Evolutionary conservation across 2,329 filamentous ascomycete genomes (phyloP), one percentile per base, ranked within the genome.

Genomic region (Ophiostoma piceae): DNA sequence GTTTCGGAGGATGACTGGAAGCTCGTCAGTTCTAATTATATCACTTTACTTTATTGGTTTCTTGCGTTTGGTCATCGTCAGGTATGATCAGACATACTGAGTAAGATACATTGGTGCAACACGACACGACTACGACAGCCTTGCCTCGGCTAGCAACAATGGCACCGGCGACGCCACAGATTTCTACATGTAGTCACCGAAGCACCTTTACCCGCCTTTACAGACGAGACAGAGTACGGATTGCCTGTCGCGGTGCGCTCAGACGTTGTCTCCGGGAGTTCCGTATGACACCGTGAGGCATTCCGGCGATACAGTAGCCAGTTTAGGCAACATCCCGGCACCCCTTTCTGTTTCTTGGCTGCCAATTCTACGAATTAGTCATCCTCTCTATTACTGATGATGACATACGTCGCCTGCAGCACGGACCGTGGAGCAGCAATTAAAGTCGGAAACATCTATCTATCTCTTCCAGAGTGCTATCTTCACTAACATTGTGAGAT

Each of bases 381-480:
- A 41, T 41, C 12, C 39, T 41, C 9, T 41, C 39, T 41, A 47
- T 54, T 29, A 29, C 22, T 26, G 11, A 57, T 54, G 47, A 22
- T 57, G 51, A 26, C 51, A 57, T 26, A 57, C 51, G 51, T 57
- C 51, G 51, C 22, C 14, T 57, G 51, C 51, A 57, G 51, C 51
- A 57, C 51, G 51, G 22, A 57, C n/a, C 51, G 16, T 14, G 22
- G 51, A 57, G 51, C 51, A 57, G 51, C 22, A 57, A 57, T 57
- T 26, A 26, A 26, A 57, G 41, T 43, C 3, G 14, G 43, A 47
- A 47, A 8, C 43, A n/a, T n/a, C n/a, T n/a, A n/a, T n/a, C n/a
- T n/a, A n/a, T n/a, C n/a, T n/a, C n/a, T n/a, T n/a, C n/a, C n/a
- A n/a, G n/a, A n/a, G n/a, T n/a, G n/a, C n/a, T n/a, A n/a, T n/a